Conservation (phyloP, 345 rosid genomes). For the Arabidopsis suecica region DNA sequence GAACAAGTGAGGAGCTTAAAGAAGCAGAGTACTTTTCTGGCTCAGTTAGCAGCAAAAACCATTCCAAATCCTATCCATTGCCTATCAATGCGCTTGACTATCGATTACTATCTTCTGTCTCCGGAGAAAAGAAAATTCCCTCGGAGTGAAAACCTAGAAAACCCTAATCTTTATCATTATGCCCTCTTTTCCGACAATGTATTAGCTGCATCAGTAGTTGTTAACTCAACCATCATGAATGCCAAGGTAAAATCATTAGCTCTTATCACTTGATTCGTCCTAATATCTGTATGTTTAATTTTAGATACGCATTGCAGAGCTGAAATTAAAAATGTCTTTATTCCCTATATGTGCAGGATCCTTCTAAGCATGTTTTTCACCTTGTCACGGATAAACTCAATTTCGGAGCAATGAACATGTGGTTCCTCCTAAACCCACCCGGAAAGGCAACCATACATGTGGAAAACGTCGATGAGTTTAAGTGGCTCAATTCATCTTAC, state of each 20-base stretch:
- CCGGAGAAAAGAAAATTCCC: constrained; percentile 92
- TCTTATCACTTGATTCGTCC: background rate
- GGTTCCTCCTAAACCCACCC: constrained; percentile 97
- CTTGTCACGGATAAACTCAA: constrained; percentile 95
- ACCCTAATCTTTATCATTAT: constrained; percentile 87
- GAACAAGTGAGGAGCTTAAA: constrained; percentile 98
- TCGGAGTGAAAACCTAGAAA: constrained; percentile 81
- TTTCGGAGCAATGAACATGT: constrained; percentile 98
- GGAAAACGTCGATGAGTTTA: constrained; percentile 95
- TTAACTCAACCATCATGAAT: constrained; percentile 89
- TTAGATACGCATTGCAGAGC: background rate
- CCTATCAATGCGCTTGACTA: constrained; percentile 93
- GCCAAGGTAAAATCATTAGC: constrained; percentile 69
- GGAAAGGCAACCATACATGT: constrained; percentile 94
- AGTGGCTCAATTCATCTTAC: constrained; percentile 97
- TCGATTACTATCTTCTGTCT: constrained; percentile 88
- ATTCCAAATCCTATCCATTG: constrained; percentile 97
- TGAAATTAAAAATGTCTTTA: background rate
- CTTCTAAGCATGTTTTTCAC: constrained; percentile 96
- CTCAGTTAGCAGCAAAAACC: constrained; percentile 99
- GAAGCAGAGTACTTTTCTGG: constrained; percentile 97
- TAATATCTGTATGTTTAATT: background rate
- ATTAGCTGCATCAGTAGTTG: constrained; percentile 99
- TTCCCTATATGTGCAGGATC: constrained; percentile 61
- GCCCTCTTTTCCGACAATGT: constrained; percentile 99